These are phyloP conservation scores for Backusella westeae DNA, from an alignment of 192 early-diverging fungal genomes.

Conservation along the genomic window DNA sequence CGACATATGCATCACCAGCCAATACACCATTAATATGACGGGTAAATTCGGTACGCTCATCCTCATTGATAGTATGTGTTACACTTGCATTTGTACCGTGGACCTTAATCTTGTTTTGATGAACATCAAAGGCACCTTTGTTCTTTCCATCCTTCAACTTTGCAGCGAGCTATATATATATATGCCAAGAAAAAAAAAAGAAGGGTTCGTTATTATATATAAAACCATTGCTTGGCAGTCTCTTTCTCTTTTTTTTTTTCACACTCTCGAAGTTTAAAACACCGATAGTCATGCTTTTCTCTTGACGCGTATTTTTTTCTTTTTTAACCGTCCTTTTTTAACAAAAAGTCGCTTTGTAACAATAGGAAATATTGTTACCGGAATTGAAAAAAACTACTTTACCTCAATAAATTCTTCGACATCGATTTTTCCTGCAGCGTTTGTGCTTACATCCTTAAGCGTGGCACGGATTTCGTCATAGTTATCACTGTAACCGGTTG, in stretches of 20 bases:
- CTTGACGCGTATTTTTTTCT: background rate
- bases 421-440: conserved; percentile 67
- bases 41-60: conserved; percentile 96
- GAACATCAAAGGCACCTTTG: conserved; percentile 47
- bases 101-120: conserved; percentile 84
- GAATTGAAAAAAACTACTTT: conserved; percentile 17
- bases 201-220: background rate
- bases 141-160: conserved; percentile 50
- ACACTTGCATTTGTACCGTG: conserved; percentile 83
- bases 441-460: conserved; percentile 66
- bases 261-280: background rate
- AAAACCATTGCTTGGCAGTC: background rate
- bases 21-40: conserved; percentile 91
- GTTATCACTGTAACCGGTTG: conserved; percentile 59
- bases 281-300: background rate
- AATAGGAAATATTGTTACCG: background rate
- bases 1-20: conserved; percentile 78
- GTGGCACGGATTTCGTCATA: conserved; percentile 76
- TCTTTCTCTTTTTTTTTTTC: background rate
- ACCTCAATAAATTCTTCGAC: conserved; percentile 81
- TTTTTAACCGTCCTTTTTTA: background rate
- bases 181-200: conserved; percentile 16
- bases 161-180: conserved; percentile 40
- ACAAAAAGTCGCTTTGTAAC: background rate
- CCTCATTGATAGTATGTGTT: conserved; percentile 97